Conservation (phyloP, 306 rosid species). For the Erythrophleum fordii region DNA sequence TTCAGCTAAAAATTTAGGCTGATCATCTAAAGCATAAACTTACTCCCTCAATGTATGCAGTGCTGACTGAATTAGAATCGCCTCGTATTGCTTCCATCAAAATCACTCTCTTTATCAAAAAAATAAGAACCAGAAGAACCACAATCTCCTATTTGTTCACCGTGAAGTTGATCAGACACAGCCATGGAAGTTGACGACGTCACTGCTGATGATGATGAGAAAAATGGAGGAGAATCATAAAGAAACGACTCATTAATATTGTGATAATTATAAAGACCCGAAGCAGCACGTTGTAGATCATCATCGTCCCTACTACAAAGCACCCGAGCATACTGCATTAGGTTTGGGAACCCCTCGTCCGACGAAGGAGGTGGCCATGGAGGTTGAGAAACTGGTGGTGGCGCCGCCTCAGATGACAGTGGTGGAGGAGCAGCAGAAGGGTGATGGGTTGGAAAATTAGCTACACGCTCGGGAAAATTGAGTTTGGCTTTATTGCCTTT, state of each 20-base stretch:
- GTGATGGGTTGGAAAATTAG: not conserved
- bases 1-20: not conserved
- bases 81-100: slow-evolving; percentile 29
- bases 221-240: slow-evolving; percentile 17
- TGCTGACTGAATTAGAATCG: not conserved
- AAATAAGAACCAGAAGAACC: slow-evolving; percentile 15
- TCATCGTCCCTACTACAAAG: slow-evolving; percentile 47
- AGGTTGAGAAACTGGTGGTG: not conserved
- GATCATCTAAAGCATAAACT: not conserved
- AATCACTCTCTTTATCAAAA: slow-evolving; percentile 34
- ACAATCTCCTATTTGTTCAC: slow-evolving; percentile 19
- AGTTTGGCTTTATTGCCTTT: slow-evolving; percentile 57
- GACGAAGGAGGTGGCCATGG: slow-evolving; percentile 16
- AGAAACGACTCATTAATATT: not conserved
- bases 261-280: slow-evolving; percentile 18
- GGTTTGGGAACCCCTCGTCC: slow-evolving; percentile 41
- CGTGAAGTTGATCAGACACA: slow-evolving; percentile 15
- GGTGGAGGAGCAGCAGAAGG: not conserved
- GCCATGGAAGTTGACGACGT: not conserved
- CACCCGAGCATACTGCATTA: slow-evolving; percentile 50
- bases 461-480: slow-evolving; percentile 48
- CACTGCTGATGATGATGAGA: slow-evolving; percentile 20
- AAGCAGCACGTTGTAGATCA: slow-evolving; percentile 43
- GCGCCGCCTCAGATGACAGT: not conserved
- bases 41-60: slow-evolving; percentile 5